phyloP scores from a whole-genome alignment of 139 green algal genomes.

The Picochlorum sp. region DNA sequence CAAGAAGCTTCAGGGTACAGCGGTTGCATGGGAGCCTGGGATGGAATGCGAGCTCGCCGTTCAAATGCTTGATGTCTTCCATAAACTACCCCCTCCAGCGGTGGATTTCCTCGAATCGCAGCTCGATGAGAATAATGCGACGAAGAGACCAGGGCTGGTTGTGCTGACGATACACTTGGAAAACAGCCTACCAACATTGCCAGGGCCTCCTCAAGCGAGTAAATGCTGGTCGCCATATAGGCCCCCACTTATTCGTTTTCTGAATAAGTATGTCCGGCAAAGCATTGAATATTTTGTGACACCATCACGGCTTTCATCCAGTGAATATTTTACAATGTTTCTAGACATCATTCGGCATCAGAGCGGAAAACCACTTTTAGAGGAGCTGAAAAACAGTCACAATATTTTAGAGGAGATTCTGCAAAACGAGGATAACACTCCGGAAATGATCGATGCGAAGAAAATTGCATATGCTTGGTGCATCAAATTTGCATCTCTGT shows the following conservation, averaged over 20 bases:
- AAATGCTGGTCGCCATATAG: constrained; percentile 75
- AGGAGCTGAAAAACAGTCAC: constrained; percentile 44
- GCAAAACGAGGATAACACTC: constrained; percentile 2
- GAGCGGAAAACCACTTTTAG: constrained; percentile 51
- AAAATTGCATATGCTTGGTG: constrained; percentile 76
- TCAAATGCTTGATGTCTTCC: constrained; percentile 89
- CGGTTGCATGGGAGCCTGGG: constrained; percentile 39
- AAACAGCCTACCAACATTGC: constrained; percentile 47
- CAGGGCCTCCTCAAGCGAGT: constrained; percentile 34
- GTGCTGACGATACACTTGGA: constrained; percentile 91
- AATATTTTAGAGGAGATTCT: background rate
- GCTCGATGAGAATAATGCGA: background rate
- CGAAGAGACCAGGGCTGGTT: constrained; percentile 63
- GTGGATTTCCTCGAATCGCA: constrained; percentile 81
- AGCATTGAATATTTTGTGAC: constrained; percentile 57
- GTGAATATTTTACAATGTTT: constrained; percentile 70
- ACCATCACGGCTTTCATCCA: constrained; percentile 41
- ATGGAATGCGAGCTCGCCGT: constrained; percentile 82
- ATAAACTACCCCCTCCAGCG: constrained; percentile 77
- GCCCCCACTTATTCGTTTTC: constrained; percentile 72
- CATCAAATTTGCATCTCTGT: constrained; percentile 57
- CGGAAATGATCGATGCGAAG: constrained; percentile 17
- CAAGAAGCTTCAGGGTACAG: constrained; percentile 2
- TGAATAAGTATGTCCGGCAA: constrained; percentile 67
- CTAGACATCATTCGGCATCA: constrained; percentile 69